phyloP scores from a whole-genome alignment of 768 basidiomycete genomes.

The Pleurotus ostreatus region DNA sequence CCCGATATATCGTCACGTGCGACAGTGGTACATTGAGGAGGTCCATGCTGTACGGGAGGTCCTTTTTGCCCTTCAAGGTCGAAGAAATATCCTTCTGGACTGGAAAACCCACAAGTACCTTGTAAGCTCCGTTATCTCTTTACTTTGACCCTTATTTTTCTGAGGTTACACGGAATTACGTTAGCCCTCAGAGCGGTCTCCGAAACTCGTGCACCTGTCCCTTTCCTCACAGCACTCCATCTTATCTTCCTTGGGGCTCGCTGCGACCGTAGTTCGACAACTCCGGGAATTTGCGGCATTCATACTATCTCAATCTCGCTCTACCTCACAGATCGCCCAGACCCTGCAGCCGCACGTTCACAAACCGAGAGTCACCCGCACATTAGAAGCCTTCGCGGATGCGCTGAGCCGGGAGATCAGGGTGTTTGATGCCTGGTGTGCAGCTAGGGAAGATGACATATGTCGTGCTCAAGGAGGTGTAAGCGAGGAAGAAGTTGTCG shows the following conservation, averaged over 20 bases:
- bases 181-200: conserved; percentile 49
- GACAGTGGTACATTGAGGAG: conserved; percentile 68
- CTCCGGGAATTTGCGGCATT: conserved; percentile 58
- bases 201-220: conserved; percentile 66
- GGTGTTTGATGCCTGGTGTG: conserved; percentile 66
- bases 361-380: conserved; percentile 38
- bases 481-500: conserved; percentile 37
- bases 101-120: conserved; percentile 29
- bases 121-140: conserved; percentile 19
- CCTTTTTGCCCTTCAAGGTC: conserved; percentile 72
- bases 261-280: conserved; percentile 56
- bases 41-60: conserved; percentile 75
- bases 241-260: conserved; percentile 50
- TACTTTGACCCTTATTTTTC: neutral
- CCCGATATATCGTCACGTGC: neutral
- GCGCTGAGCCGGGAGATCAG: conserved; percentile 61
- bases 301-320: conserved; percentile 35
- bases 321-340: conserved; percentile 11
- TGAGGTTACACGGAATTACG: neutral
- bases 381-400: conserved; percentile 81
- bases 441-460: conserved; percentile 61
- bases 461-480: conserved; percentile 52
- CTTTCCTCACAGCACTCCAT: conserved; percentile 63
- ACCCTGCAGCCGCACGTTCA: conserved; percentile 12
- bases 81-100: conserved; percentile 52